These are phyloP conservation scores for Stevia rebaudiana DNA, from an alignment of 140 eudicot genomes.

Conservation along the genomic window DNA sequence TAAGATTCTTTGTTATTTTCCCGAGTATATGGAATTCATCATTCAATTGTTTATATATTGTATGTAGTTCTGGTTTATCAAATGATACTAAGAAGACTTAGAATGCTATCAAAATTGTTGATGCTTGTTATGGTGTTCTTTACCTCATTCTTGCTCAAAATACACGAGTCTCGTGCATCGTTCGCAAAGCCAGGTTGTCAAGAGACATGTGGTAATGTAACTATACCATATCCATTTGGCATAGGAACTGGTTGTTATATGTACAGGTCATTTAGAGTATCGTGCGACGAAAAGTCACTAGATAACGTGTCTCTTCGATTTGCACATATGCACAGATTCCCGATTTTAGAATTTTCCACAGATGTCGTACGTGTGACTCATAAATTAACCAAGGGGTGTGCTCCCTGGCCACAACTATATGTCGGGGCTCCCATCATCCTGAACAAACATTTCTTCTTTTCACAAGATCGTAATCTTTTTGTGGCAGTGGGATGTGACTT, in stretches of 20 bases:
- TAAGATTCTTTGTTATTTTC: no score
- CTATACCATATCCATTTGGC: slow-evolving; percentile 7
- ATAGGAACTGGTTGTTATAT: slow-evolving; percentile 2
- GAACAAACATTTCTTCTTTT: neutral
- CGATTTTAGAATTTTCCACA: neutral
- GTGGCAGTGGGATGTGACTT: slow-evolving; percentile 12
- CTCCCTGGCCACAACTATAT: neutral
- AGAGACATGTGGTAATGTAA: slow-evolving; percentile 1
- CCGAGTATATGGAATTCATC: neutral
- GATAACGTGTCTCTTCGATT: neutral
- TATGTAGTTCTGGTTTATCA: neutral
- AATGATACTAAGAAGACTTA: neutral
- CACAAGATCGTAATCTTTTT: neutral
- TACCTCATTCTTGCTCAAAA: neutral
- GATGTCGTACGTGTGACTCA: neutral
- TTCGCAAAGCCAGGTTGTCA: slow-evolving; percentile 11
- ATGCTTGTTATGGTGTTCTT: neutral
- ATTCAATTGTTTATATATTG: neutral
- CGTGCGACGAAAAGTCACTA: neutral
- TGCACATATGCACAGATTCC: neutral
- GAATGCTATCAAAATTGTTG: neutral
- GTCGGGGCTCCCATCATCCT: neutral
- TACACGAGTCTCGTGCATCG: neutral
- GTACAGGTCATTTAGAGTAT: neutral
- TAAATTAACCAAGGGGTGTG: neutral